Base-by-base conservation (phyloP, 2,329 filamentous ascomycete genomes). In the Xylaria sp. region DNA sequence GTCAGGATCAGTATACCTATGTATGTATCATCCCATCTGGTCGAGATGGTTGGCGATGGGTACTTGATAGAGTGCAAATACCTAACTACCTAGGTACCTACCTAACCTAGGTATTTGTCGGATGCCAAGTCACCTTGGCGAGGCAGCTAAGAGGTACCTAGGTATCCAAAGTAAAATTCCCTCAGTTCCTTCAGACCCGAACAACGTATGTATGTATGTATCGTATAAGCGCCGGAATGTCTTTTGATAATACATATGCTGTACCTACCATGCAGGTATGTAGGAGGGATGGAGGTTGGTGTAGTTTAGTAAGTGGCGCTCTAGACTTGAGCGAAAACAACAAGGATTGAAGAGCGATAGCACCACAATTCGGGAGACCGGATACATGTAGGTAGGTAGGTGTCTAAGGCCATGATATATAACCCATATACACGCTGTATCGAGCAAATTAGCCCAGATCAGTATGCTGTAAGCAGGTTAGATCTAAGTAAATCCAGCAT, bases 41-140 rank as follows among this genome's bases (percentile, higher is more conserved):
- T n/a, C 5, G 17, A 14, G 42, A 19, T 47, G 42, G 42, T n/a
- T 47, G 24, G 4, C 24, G n/a, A 27, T 27, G 24, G 24, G 24
- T 27, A 27, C 24, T 27, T 27, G 24, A 27, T 27, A 47, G 42
- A 19, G 14, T 47, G 17, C 42, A n/a, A 47, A 27, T 27, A 27
- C 24, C 24, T 27, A 27, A 27, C 24, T 27, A 27, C 24, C 24
- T 27, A 27, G 2, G 2, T 27, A 27, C 24, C 24, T 27, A 27
- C 24, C 24, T 27, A 27, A 27, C 24, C 24, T 27, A 47, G 42
- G 42, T 36, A 54, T 36, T 55, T 42, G 30, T 45, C 14, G 59
- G 32, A 62, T 58, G 64, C 64, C 51, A 53, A 63, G 42, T 27
- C 17, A 12, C 14, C 51, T 62, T 51, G 58, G n/a, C 45, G 30